Evolutionary conservation across 2,329 filamentous ascomycete species (phyloP).

Genomic region (Zopfia rhizophila): DNA sequence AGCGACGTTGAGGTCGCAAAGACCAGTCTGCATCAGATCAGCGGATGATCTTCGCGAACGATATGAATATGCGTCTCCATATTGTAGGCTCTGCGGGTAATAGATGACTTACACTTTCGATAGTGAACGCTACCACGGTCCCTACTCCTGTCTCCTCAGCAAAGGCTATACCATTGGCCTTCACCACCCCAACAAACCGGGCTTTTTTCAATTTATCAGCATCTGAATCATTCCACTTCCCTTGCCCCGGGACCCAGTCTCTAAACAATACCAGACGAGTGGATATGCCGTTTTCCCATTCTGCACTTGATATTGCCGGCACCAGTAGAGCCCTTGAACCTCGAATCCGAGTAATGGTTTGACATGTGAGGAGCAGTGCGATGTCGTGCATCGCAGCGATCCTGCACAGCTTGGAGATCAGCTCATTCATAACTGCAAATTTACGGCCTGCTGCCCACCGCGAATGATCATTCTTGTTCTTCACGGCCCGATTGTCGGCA

Average conservation of each 20-base stretch:
- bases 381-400: constrained; percentile 78
- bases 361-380: constrained; percentile 79
- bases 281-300: constrained; percentile 83
- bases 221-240: constrained; percentile 37
- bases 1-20: constrained; percentile 43
- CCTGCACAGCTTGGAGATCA: constrained; percentile 71
- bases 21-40: constrained; percentile 42
- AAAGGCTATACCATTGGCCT: constrained; percentile 53
- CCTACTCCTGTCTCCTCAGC: constrained; percentile 56
- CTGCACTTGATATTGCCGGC: constrained; percentile 76
- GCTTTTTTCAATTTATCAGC: constrained; percentile 43
- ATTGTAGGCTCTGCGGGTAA: constrained; percentile 37
- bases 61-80: constrained; percentile 22
- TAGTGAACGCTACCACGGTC: constrained; percentile 61
- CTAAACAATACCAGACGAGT: constrained; percentile 81
- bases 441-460: constrained; percentile 61
- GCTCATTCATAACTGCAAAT: constrained; percentile 72
- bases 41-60: constrained; percentile 28
- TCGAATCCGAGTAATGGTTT: constrained; percentile 84
- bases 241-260: constrained; percentile 65
- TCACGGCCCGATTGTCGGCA: constrained; percentile 55
- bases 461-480: constrained; percentile 54
- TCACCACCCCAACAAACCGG: constrained; percentile 58
- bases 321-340: constrained; percentile 74
- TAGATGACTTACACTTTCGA: constrained; percentile 58